Conservation (phyloP, 148 eudicot genomes). For the Euryodendron excelsum region DNA sequence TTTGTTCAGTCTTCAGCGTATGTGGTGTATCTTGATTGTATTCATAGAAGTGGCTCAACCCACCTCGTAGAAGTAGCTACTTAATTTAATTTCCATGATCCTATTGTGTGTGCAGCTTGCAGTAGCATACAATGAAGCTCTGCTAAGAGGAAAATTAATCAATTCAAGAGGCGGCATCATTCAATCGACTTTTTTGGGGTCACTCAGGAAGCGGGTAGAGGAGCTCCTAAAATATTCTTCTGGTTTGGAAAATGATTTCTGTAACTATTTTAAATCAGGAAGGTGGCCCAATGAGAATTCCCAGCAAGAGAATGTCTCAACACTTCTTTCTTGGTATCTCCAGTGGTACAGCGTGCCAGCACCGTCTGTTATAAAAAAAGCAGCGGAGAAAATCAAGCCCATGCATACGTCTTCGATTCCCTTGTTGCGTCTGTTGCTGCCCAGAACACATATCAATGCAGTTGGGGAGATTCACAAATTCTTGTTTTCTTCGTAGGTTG, state of each 20-base stretch:
- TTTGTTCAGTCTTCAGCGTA: not conserved
- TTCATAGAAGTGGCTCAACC: no score
- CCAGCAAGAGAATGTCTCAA: conserved; percentile 31
- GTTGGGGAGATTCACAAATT: conserved; percentile 48
- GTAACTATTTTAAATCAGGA: conserved; percentile 51
- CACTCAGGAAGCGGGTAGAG: conserved; percentile 72
- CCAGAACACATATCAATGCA: conserved; percentile 54
- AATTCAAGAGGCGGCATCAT: conserved; percentile 62
- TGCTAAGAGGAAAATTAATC: conserved; percentile 48
- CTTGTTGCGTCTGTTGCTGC: conserved; percentile 61
- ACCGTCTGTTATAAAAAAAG: conserved; percentile 41
- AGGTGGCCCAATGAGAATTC: conserved; percentile 57
- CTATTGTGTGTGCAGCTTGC: conserved; percentile 59
- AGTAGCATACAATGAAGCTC: conserved; percentile 78
- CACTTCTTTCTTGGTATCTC: conserved; percentile 85
- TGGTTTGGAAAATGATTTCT: conserved; percentile 33
- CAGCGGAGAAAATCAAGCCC: conserved; percentile 44
- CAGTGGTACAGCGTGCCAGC: conserved; percentile 80
- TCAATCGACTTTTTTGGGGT: conserved; percentile 71
- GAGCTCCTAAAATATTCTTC: conserved; percentile 45
- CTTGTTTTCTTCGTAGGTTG: conserved; percentile 19
- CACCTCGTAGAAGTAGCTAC: not conserved
- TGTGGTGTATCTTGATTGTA: not conserved
- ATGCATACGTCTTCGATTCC: conserved; percentile 44
- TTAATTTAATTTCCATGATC: not conserved